phyloP scores from a whole-genome alignment of 768 basidiomycete species.

The Xerocomellus amylosporus region DNA sequence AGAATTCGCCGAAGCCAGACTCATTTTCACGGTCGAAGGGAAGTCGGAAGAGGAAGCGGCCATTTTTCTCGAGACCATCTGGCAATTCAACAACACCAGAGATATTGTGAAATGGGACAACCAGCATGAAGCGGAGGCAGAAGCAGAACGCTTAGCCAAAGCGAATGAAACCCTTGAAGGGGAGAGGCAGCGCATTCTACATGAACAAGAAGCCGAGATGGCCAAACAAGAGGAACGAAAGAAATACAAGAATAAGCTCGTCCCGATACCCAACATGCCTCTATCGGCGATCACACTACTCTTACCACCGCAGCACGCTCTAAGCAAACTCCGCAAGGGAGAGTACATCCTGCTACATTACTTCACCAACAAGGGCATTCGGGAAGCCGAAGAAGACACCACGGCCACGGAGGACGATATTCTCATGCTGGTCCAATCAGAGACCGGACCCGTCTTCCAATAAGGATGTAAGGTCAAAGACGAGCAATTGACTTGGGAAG shows the following conservation, averaged over 20 bases:
- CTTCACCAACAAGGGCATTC: conserved; percentile 2
- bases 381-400: not conserved
- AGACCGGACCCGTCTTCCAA: not conserved
- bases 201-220: not conserved
- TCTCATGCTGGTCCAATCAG: not conserved
- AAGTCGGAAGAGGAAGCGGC: too few species aligned
- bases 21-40: too few species aligned
- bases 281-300: not conserved
- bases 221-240: not conserved
- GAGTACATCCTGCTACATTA: not conserved
- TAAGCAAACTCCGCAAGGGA: not conserved
- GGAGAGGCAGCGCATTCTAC: not conserved
- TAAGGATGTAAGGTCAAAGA: not conserved
- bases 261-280: too few species aligned
- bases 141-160: too few species aligned
- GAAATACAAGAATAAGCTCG: not conserved
- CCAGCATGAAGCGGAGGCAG: too few species aligned
- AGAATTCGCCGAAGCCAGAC: too few species aligned
- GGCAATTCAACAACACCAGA: not conserved
- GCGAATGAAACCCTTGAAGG: not conserved
- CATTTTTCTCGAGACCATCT: not conserved
- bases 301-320: not conserved
- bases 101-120: not conserved
- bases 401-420: not conserved
- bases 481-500: not conserved